Conservation (phyloP, 129 eudicot species). For the Arctium minus region DNA sequence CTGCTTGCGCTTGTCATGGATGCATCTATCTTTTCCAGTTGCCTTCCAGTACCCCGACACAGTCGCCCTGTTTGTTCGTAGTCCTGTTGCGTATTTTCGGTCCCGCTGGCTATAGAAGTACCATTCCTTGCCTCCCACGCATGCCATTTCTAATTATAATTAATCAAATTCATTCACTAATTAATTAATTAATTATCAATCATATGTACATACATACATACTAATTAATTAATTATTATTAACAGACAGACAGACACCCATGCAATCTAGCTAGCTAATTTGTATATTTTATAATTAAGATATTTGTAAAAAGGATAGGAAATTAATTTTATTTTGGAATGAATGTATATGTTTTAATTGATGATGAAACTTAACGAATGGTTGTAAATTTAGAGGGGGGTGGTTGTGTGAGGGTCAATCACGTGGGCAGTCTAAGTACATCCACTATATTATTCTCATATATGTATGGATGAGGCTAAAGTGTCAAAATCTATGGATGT, state of each 20-base stretch:
- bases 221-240: neutral
- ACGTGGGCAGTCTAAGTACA: constrained; percentile 23
- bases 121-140: constrained; percentile 92
- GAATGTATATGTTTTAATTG: neutral
- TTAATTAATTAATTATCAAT: neutral
- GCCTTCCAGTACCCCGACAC: constrained; percentile 92
- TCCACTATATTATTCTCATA: neutral
- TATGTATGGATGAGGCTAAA: constrained; percentile 10
- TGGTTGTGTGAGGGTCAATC: constrained; percentile 31
- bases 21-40: constrained; percentile 83
- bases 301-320: neutral
- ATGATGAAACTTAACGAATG: neutral
- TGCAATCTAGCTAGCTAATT: neutral
- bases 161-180: neutral
- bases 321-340: neutral
- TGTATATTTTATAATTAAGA: neutral
- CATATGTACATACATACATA: neutral
- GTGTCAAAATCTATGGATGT: constrained; percentile 5
- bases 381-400: neutral
- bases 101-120: constrained; percentile 87
- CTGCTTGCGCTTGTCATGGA: constrained; percentile 31
- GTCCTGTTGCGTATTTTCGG: constrained; percentile 83
- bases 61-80: constrained; percentile 87
- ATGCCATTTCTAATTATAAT: constrained; percentile 45
- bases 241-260: neutral